A percentile compares a stretch with the other conserved stretches of the same genome.
phyloP scores from a whole-genome alignment of 805 yeast species.

The Candida taoyuanica region DNA sequence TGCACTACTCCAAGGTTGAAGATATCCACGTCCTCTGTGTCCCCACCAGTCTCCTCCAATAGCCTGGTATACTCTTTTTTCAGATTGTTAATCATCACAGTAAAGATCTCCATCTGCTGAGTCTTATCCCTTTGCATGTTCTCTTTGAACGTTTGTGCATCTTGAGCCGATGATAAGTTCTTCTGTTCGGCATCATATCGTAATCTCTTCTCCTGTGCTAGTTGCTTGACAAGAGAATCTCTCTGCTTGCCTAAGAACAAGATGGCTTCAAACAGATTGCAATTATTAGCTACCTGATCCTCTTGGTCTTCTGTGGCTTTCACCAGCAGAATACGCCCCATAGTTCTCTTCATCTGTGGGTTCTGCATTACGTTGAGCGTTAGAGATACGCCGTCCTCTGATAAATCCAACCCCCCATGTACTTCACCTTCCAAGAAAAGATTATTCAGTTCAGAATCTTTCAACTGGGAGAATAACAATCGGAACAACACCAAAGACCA shows the following conservation, averaged over 20 bases:
- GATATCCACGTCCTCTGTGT: conserved; percentile 16
- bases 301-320: conserved; percentile 8
- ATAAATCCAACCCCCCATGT: conserved; percentile 2
- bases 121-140: conserved; percentile 10
- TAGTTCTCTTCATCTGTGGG: conserved; percentile 6
- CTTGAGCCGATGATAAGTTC: conserved; percentile 2
- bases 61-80: conserved; percentile 16
- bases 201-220: conserved; percentile 1
- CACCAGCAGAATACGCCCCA: conserved; percentile 12
- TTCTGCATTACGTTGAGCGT: neutral
- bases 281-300: conserved; percentile 1
- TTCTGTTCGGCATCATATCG: conserved; percentile 1
- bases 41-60: conserved; percentile 14
- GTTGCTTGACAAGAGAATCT: neutral
- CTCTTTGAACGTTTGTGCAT: conserved; percentile 11
- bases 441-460: neutral
- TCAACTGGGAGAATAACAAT: conserved; percentile 9
- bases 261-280: conserved; percentile 23
- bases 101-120: conserved; percentile 17
- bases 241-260: conserved; percentile 8
- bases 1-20: conserved; percentile 12
- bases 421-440: neutral
- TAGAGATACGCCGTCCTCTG: conserved; percentile 1
- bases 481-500: conserved; percentile 14
- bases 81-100: conserved; percentile 21